Conservation (phyloP, 2,329 filamentous ascomycete genomes). For the Chaetomium globosum region DNA sequence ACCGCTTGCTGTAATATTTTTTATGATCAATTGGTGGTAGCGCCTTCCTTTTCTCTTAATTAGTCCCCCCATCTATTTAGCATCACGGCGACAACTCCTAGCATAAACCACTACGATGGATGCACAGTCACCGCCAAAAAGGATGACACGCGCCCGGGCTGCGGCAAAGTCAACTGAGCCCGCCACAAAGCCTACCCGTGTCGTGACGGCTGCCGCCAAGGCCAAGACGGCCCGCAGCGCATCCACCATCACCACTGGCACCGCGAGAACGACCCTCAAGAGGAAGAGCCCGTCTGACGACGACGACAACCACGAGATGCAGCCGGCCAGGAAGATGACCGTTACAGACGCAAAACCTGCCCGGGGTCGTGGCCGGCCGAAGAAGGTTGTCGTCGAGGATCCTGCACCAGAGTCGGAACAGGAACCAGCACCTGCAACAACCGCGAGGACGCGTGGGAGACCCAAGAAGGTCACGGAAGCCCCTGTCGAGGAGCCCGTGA, state of each 20-base stretch:
- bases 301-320: conserved; percentile 46
- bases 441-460: conserved; percentile 36
- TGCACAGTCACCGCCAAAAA: conserved; percentile 59
- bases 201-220: conserved; percentile 54
- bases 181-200: conserved; percentile 47
- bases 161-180: conserved; percentile 45
- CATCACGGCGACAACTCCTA: not conserved
- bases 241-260: conserved; percentile 41
- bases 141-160: conserved; percentile 57
- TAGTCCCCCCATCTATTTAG: conserved; percentile 7
- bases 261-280: conserved; percentile 46
- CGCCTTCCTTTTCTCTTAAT: conserved; percentile 23
- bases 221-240: conserved; percentile 48
- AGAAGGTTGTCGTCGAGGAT: conserved; percentile 44
- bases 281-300: conserved; percentile 61
- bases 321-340: conserved; percentile 30
- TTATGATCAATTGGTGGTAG: conserved; percentile 27
- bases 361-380: conserved; percentile 52
- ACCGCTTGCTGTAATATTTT: conserved; percentile 14
- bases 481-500: conserved; percentile 39
- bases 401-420: conserved; percentile 41
- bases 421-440: conserved; percentile 42
- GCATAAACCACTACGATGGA: conserved; percentile 50
- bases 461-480: conserved; percentile 41
- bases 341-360: conserved; percentile 38